Evolutionary conservation across 306 rosid genomes (phyloP), one percentile per base, ranked within the genome.

Genomic region (Trifolium subterraneum): DNA sequence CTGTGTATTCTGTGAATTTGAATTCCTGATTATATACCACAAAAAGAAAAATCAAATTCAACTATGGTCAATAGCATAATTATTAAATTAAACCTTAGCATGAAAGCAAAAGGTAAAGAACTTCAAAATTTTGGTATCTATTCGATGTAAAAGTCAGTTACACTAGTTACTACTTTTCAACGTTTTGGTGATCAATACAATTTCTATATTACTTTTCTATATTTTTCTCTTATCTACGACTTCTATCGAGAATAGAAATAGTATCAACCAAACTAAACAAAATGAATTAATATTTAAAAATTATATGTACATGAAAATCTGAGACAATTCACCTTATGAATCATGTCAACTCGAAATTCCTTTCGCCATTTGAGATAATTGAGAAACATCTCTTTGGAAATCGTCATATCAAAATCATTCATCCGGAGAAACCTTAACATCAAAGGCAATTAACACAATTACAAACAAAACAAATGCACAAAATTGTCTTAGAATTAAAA

Each of bases 291-390:
- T 42, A 12, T 42, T 42, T 42, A 10, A 10, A 13, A 42, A 11
- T 42, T 42, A 42, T 3, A 42, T 42, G 48, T 42, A 11, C n/a
- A 13, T 42, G 13, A n/a, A 27, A 33, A 64, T 51, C 42, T 42
- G 18, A 64, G 5, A 16, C 18, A 64, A 76, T 38, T 87, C 62
- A 93, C 97, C 94, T 88, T 84, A 10, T 86, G 59, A 74, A 91
- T 81, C 70, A 60, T 20, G 67, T 93, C 97, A 8, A 87, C 92
- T 55, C 79, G 82, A 70, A 86, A 86, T 1, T 90, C 93, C 72
- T 86, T 86, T 33, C 94, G 89, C 98, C 98, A 93, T 63, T 89
- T 84, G n/a, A 93, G 89, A 79, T 78, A 91, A 80, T 80, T 87
- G 71, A 82, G 68, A 80, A 91, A 91, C 84, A 77, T 73, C 1